Conservation (phyloP, 495 filamentous ascomycete species). For the Neurospora africana region DNA sequence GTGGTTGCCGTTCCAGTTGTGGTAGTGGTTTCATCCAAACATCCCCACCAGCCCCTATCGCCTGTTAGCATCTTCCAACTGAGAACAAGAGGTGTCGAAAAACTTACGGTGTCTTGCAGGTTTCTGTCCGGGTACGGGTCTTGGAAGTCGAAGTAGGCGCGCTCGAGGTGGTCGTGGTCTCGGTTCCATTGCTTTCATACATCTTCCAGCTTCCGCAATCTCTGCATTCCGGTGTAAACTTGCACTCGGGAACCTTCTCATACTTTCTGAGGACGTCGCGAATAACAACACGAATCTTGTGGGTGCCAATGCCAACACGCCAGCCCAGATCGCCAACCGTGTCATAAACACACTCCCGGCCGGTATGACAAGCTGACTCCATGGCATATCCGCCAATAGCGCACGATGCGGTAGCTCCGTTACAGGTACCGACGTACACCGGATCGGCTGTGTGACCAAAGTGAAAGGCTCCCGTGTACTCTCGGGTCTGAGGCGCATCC, state of each 20-base stretch:
- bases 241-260: conserved; percentile 64
- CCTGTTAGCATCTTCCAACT: conserved; percentile 2
- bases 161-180: conserved; percentile 54
- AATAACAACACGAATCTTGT: conserved; percentile 78
- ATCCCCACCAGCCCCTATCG: conserved; percentile 59
- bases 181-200: conserved; percentile 78
- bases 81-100: not conserved
- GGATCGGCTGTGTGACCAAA: conserved; percentile 95
- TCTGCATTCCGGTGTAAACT: conserved; percentile 60
- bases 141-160: conserved; percentile 44
- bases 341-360: conserved; percentile 80
- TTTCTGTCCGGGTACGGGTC: conserved; percentile 63
- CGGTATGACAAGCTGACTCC: conserved; percentile 84
- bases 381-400: conserved; percentile 91
- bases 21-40: conserved; percentile 52
- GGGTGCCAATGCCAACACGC: conserved; percentile 74
- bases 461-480: conserved; percentile 74
- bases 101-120: conserved; percentile 65
- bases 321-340: conserved; percentile 83
- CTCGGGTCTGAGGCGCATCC: conserved; percentile 54
- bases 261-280: conserved; percentile 75
- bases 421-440: conserved; percentile 88
- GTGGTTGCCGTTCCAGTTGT: conserved; percentile 32
- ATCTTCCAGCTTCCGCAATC: conserved; percentile 94
- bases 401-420: conserved; percentile 75